Evolutionary conservation across 352 stramenopile genomes (phyloP).

Genomic region (Globisporangium spinosum): DNA sequence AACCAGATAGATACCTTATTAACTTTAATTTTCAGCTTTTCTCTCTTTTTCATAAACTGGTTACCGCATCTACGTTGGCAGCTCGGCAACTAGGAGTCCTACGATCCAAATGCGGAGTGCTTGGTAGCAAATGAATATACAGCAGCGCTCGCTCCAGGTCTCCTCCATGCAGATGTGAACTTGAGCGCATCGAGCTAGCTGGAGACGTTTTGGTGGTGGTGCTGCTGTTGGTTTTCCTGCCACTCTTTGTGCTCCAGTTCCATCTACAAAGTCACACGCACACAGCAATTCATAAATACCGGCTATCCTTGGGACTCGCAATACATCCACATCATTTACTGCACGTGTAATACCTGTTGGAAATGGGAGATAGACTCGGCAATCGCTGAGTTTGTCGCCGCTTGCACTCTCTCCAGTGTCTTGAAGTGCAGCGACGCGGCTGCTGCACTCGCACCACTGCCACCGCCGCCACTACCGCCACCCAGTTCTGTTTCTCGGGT

Average conservation of each 20-base stretch:
- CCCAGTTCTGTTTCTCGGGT: constrained; percentile 38
- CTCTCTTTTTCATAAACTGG: neutral
- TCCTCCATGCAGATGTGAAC: neutral
- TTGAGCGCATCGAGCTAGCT: constrained; percentile 13
- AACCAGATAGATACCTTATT: neutral
- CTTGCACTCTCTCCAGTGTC: constrained; percentile 29
- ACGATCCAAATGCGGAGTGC: neutral
- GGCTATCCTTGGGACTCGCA: constrained; percentile 15
- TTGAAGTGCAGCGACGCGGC: constrained; percentile 18
- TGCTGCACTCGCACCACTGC: constrained; percentile 12
- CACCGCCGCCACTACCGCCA: constrained; percentile 6
- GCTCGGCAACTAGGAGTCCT: neutral
- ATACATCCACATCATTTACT: neutral
- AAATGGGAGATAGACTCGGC: constrained; percentile 48
- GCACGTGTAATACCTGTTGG: constrained; percentile 36
- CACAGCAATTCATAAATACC: constrained; percentile 17
- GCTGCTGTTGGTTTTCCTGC: constrained; percentile 39
- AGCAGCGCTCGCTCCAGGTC: neutral
- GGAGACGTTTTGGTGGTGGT: constrained; percentile 18
- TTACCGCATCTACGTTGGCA: neutral
- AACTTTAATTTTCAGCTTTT: neutral
- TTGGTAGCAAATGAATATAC: neutral
- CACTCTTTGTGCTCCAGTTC: constrained; percentile 53
- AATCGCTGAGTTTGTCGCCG: constrained; percentile 39
- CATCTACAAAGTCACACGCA: constrained; percentile 33